phyloP scores from a whole-genome alignment of 495 filamentous ascomycete genomes.

The Cudoniella acicularis region DNA sequence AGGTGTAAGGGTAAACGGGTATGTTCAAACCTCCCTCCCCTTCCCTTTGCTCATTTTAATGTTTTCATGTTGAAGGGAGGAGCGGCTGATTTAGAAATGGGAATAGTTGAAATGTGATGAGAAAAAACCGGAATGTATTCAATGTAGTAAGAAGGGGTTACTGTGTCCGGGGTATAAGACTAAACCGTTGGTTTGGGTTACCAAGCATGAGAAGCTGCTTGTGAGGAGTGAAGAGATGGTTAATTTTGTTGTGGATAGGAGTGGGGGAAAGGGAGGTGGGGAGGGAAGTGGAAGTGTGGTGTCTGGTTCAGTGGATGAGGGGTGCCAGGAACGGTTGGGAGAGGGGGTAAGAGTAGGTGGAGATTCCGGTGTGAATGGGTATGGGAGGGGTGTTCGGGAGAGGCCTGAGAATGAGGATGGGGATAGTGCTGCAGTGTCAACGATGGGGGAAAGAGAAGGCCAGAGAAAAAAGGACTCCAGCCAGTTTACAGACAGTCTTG shows the following conservation, averaged over 20 bases:
- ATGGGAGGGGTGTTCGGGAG: too few relatives aligned
- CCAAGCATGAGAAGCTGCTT: conserved; percentile 40
- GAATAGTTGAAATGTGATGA: conserved; percentile 55
- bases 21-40: too few relatives aligned
- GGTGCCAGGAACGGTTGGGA: too few relatives aligned
- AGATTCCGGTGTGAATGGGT: too few relatives aligned
- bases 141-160: conserved; percentile 47
- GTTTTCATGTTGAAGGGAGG: not conserved
- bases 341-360: too few relatives aligned
- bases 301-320: too few relatives aligned
- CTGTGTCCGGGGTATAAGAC: conserved; percentile 49
- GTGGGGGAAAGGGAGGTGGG: not conserved
- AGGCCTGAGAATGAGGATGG: too few relatives aligned
- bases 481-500: conserved; percentile 28
- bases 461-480: too few relatives aligned
- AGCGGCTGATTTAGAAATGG: conserved; percentile 5
- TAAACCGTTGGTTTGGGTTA: conserved; percentile 51
- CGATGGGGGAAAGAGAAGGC: too few relatives aligned
- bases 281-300: not conserved
- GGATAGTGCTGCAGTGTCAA: too few relatives aligned
- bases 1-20: conserved; percentile 52
- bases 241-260: conserved; percentile 25
- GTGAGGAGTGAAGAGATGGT: conserved; percentile 25
- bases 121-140: conserved; percentile 46
- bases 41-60: too few relatives aligned